Percentiles rank a stretch among this genome's conserved stretches.
Conservation (phyloP, 345 rosid species). For the Populus tremula region DNA sequence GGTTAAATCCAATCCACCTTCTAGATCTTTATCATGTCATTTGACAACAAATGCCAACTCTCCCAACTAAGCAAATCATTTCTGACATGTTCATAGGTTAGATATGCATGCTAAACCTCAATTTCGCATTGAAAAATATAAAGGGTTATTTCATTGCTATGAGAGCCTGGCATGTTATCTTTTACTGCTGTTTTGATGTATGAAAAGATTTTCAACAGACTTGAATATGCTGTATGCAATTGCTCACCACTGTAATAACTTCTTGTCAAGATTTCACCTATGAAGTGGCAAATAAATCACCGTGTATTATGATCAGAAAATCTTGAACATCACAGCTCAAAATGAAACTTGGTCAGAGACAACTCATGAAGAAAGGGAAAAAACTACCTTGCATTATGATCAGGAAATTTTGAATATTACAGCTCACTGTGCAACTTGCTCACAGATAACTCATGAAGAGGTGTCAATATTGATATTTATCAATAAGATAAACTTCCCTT, state of each 20-base stretch:
- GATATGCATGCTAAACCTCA: too few relatives aligned
- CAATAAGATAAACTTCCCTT: background rate
- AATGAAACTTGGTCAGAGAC: background rate
- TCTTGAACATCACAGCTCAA: background rate
- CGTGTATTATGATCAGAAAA: background rate
- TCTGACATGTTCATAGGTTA: too few relatives aligned
- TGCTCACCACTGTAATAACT: background rate
- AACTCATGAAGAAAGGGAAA: too few relatives aligned
- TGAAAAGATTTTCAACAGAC: background rate
- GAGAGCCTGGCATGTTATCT: too few relatives aligned
- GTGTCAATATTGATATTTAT: background rate
- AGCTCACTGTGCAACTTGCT: background rate
- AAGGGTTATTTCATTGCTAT: background rate
- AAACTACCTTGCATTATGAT: background rate
- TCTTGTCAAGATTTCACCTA: background rate
- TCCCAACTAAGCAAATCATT: background rate
- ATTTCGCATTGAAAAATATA: background rate
- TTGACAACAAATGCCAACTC: too few relatives aligned
- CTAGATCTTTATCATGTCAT: background rate
- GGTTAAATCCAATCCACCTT: slow-evolving; percentile 1
- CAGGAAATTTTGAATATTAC: background rate
- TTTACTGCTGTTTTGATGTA: too few relatives aligned
- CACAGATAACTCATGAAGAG: background rate
- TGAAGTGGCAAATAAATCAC: background rate
- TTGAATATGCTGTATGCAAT: background rate